Base-by-base conservation (phyloP, 2,329 filamentous ascomycete species). In the Cryphonectria naterciae region DNA sequence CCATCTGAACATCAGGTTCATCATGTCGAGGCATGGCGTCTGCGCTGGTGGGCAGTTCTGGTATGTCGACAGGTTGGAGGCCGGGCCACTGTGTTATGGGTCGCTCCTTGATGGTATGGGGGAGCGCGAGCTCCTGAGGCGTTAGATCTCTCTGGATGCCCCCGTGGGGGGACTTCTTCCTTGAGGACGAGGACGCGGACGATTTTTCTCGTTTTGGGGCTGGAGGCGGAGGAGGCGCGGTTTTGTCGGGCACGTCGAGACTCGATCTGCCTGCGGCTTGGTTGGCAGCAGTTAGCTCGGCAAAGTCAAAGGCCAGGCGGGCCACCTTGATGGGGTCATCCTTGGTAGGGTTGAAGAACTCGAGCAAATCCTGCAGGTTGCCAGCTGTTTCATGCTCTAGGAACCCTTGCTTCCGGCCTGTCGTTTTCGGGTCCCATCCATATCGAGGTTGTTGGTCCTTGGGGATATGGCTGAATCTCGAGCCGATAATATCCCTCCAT, bases 301-400 rank as follows among this genome's bases (percentile, higher is more conserved):
- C 87, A 69, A 88, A 80, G 41, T 88, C 86, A 75, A 89, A 90
- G 4, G 89, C 89, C 67, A 88, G 82, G 68, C 84, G 83, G 17
- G 89, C 87, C 61, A 91, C 84, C 74, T 83, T 85, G 72, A 87
- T 83, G 0, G 88, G 86, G 73, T 89, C 87, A 65, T 86, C 83
- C 65, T 84, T 85, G 46, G 86, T 83, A 52, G 87, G 85, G 6
- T 86, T 88, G 76, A 90, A 91, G 75, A 89, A 89, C 76, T 92
- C 89, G 37, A 92, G 83, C 10, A 89, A 84, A 75, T 91, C 89
- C 76, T 91, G 87, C 13, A 91, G 80, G 73, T 90, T 87, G 17
- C 89, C 88, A 10, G 86, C 86, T 71, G 85, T 88, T 77, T 91
- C 88, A 69, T 89, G 88, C 77, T 91, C 88, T 43, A 88, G 81